Evolutionary conservation across 768 basidiomycete species (phyloP), one percentile per base, ranked within the genome.

Genomic region (Trametes punicea): DNA sequence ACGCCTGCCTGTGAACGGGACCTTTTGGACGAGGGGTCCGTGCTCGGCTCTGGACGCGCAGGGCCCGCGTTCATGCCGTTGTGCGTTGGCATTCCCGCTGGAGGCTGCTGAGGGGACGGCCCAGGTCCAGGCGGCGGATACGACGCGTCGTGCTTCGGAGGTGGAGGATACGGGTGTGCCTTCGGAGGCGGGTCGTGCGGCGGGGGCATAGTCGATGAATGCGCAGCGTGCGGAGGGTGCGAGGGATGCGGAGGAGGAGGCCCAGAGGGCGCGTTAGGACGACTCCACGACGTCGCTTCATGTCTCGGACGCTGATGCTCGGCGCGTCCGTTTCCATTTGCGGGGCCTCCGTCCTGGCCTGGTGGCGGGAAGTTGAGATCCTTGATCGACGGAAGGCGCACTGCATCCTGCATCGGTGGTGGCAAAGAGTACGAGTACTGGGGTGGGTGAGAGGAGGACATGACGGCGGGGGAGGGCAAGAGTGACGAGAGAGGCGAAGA

Each of bases 341-440:
- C 50, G 9, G 70, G 62, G 20, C 72, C 55, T 34, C 61, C 57
- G 46, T 74, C 71, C 56, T 74, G 73, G 26, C 69, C 65, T 51
- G 71, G 60, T 29, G 71, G 69, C 52, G 68, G 67, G 60, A 89
- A 87, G 67, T 87, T 84, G 67, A 90, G 77, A 66, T 87, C 85
- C 73, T 82, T 88, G 68, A 89, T 77, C 18, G 86, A 86, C 0
- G 87, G 87, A 4, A 88, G 78, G 34, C 84, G 83, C 63, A 82
- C 70, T 55, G 77, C 73, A 65, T 77, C 46, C 23, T 70, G 71
- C 4, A 70, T 64, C 33, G 74, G 65, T 61, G 75, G 76, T 64
- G 62, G 66, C 50, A 63, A 69, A 54, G 71, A 55, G 57, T 64
- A 62, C 59, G 75, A 63, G 60, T 75, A 73, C n/a, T 71, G 64